Evolutionary conservation across 345 rosid genomes (phyloP), one percentile per base, ranked within the genome.

Genomic region (Hibiscus mutabilis): DNA sequence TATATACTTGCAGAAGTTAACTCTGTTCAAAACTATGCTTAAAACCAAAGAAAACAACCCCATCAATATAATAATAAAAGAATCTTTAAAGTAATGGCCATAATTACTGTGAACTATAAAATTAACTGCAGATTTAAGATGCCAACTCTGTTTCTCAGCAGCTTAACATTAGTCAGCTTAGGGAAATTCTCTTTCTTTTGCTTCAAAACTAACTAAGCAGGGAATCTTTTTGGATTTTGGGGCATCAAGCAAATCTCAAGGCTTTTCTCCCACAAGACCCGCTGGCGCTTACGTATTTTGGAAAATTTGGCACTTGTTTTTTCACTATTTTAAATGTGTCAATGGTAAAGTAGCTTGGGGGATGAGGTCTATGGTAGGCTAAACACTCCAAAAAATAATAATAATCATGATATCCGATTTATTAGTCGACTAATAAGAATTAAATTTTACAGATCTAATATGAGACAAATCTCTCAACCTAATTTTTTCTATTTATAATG

Each of bases 201-300:
- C 44, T 72, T 62, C 46, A 24, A 6, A 49, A 52, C 49, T 15
- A 6, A 2, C 24, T 13, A 60, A 15, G 31, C 25, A 29, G 59
- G 68, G 68, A 61, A 72, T 61, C 22, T 72, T 72, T 5, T 66
- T 9, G 72, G 71, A 74, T 42, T 66, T 62, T 74, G 69, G 57
- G 61, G 57, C 9, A 19, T 42, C 49, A 72, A 35, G 29, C 76
- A 74, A 57, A 66, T 74, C 77, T 65, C 72, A 59, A 74, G 35
- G 60, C 60, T 63, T 52, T 21, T 60, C 10, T 27, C 53, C 46
- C 72, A 53, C 25, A 29, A 77, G 58, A 71, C 79, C 78, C 83
- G 82, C 42, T 8, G 42, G 42, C 42, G 42, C 84, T 77, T 64
- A 12, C 57, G 27, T 10, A 5, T 66, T 75, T 84, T 77, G 42